Evolutionary conservation across 176 grass and related monocot genomes (phyloP), one percentile per base, ranked within the genome.

Genomic region (Eragrostis nindensis): DNA sequence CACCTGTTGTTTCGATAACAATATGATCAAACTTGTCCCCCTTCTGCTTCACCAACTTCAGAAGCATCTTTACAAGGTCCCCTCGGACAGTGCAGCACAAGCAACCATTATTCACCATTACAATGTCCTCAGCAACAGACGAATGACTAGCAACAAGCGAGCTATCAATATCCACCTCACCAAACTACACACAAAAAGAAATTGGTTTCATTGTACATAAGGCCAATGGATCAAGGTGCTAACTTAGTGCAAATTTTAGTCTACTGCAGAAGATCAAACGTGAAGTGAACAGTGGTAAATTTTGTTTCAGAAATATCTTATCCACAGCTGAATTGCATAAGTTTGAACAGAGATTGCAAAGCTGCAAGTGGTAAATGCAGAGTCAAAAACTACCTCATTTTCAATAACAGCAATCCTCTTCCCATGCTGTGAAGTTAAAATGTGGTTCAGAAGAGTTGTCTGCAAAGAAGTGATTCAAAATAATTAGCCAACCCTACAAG

Each of bases 81-180:
- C 88, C 91, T 77, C 88, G 73, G 57, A 94, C 91, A 48, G 91
- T 94, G 85, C 91, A 94, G 19, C 91, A 94, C 54, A 94, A 85
- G 78, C 88, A 94, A 46, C 91, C 91, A 88, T 94, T 94, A 50
- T 88, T 94, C 56, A 90, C 88, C 85, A 90, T 94, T 59, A 90
- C 85, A 73, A 94, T 94, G 79, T 90, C 91, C 64, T 94, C 91
- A 11, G 91, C 66, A 6, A 90, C 85, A 5, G 91, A 90, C 62
- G 91, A 94, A 80, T 94, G 91, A 39, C 67, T 90, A 68, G 91
- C 91, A 5, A 90, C 91, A 29, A 94, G 86, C 24, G 85, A 90
- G 63, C 88, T 83, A 73, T 94, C 91, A 9, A 94, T 94, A 63
- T 94, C 91, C 36, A 90, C 91, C 66, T 94, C 91, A 48, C 91